Conservation (phyloP, 2,329 filamentous ascomycete genomes). For the Hymenoscyphus fructigenus region DNA sequence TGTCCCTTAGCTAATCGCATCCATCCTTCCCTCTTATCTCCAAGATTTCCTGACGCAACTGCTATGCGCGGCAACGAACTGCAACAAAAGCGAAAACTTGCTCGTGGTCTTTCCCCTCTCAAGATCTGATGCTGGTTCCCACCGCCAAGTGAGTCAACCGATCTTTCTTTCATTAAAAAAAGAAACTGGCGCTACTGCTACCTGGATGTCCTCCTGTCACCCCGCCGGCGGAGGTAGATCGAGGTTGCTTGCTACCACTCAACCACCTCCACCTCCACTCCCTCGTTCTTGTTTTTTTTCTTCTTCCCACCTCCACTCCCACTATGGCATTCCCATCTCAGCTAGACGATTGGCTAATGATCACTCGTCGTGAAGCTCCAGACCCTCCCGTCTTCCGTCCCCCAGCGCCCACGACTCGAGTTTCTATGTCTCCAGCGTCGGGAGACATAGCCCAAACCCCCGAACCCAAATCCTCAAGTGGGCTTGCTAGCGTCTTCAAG, state of each 20-base stretch:
- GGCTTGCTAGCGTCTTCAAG: conserved; percentile 63
- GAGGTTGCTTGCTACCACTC: not conserved
- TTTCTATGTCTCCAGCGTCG: conserved; percentile 59
- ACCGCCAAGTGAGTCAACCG: conserved; percentile 3
- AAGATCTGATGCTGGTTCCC: conserved; percentile 3
- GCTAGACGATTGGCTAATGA: not conserved
- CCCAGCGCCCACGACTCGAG: conserved; percentile 16
- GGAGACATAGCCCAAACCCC: conserved; percentile 55
- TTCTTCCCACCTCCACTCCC: not conserved
- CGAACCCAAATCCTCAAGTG: conserved; percentile 55
- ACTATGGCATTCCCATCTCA: not conserved
- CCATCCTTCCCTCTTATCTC: conserved; percentile 7
- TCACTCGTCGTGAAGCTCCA: not conserved
- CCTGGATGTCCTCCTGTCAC: conserved; percentile 1
- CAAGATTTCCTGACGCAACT: conserved; percentile 6
- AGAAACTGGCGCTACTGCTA: not conserved
- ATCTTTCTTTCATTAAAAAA: not conserved
- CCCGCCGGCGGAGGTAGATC: not conserved
- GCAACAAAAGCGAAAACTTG: conserved; percentile 2
- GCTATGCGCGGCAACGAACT: conserved; percentile 9
- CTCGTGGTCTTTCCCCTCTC: conserved; percentile 3
- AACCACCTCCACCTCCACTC: not conserved
- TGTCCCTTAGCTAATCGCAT: not conserved
- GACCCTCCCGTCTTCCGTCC: not conserved
- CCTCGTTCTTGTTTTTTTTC: not conserved